Conservation (phyloP, 495 filamentous ascomycete species). For the Durotheca rogersii region DNA sequence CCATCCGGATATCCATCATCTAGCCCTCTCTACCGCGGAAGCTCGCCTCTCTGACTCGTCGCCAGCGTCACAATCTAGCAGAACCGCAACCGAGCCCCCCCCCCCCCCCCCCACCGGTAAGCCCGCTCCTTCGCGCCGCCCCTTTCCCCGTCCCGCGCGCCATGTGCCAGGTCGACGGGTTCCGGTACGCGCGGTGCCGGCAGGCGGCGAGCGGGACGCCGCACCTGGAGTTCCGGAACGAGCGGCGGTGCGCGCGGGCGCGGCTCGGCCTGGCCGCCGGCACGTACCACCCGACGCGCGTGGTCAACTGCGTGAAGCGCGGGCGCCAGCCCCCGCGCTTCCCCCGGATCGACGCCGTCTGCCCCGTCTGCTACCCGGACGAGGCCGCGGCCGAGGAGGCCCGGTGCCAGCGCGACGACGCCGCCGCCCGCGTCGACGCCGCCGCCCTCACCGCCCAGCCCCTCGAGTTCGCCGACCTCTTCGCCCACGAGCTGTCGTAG, state of each 20-base stretch:
- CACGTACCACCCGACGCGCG: constrained; percentile 10
- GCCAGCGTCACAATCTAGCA: too few species aligned
- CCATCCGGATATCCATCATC: too few species aligned
- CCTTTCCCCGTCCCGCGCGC: too few species aligned
- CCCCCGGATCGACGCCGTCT: constrained; percentile 14
- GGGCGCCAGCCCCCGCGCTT: background rate
- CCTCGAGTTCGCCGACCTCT: background rate
- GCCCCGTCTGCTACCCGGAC: constrained; percentile 20
- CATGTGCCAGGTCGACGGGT: too few species aligned
- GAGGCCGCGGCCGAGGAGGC: constrained; percentile 8
- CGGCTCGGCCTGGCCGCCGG: constrained; percentile 5
- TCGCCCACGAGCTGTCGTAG: background rate
- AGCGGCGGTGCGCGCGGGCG: background rate
- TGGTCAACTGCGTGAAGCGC: constrained; percentile 8
- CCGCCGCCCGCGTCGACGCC: too few species aligned
- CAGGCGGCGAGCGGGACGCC: background rate
- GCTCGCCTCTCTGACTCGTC: too few species aligned
- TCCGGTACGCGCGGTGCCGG: constrained; percentile 14
- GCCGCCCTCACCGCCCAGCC: too few species aligned
- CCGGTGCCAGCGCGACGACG: too few species aligned
- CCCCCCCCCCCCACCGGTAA: too few species aligned
- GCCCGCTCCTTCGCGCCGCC: too few species aligned
- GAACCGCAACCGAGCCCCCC: too few species aligned
- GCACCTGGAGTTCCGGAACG: background rate
- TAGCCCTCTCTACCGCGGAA: too few species aligned